These are phyloP conservation scores for Malassezia nana DNA, from an alignment of 1,284 basidiomycete genomes.

Conservation along the genomic window DNA sequence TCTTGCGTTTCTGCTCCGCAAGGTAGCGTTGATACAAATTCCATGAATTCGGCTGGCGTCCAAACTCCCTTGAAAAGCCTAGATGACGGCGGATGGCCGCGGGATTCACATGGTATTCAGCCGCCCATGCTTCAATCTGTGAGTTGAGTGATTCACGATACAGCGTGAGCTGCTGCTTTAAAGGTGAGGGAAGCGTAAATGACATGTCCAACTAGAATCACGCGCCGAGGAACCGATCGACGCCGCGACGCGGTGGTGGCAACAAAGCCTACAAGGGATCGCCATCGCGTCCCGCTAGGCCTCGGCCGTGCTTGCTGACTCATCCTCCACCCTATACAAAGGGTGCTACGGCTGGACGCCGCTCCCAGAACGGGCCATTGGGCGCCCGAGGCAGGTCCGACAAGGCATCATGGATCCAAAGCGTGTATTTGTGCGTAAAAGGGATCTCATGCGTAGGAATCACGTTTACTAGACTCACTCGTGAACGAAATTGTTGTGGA, in stretches of 20 bases:
- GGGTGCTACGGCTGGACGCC: neutral
- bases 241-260: neutral
- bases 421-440: conserved; percentile 19
- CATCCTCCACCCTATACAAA: neutral
- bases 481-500: conserved; percentile 35
- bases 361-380: neutral
- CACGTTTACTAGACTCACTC: conserved; percentile 31
- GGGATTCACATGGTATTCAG: conserved; percentile 18
- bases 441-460: conserved; percentile 7
- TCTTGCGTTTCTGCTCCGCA: conserved; percentile 18
- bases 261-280: conserved; percentile 14
- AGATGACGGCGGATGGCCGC: conserved; percentile 17
- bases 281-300: conserved; percentile 6
- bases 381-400: neutral
- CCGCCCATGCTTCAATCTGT: conserved; percentile 19
- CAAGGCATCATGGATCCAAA: conserved; percentile 21
- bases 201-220: conserved; percentile 9
- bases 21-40: conserved; percentile 19
- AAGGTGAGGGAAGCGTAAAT: conserved; percentile 12
- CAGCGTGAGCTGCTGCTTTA: conserved; percentile 15
- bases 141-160: conserved; percentile 16
- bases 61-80: conserved; percentile 18
- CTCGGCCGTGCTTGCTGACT: neutral
- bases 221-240: neutral
- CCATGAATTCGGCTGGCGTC: conserved; percentile 19